Conservation (phyloP, 179 eudicot species). For the Beta lomatogona region DNA sequence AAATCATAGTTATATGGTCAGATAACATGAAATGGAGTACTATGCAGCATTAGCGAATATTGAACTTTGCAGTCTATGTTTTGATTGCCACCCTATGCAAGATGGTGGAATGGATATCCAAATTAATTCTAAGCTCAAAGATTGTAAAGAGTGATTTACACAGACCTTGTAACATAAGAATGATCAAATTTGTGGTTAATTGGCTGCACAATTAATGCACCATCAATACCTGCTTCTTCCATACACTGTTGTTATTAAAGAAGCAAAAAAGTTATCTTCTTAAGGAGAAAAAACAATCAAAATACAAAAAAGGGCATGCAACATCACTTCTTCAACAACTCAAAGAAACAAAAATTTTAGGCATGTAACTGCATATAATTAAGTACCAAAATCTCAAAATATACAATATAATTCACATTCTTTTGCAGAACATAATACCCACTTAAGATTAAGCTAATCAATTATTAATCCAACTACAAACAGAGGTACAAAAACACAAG, state of each 20-base stretch:
- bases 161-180: constrained; percentile 83
- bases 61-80: background rate
- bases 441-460: background rate
- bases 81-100: background rate
- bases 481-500: background rate
- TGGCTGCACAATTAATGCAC: constrained; percentile 92
- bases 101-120: background rate
- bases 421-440: background rate
- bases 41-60: background rate
- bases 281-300: no score
- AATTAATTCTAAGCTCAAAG: background rate
- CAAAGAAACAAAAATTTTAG: background rate
- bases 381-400: background rate
- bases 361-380: background rate
- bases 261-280: no score
- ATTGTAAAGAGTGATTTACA: background rate
- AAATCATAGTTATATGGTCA: no score
- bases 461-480: background rate
- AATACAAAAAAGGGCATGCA: no score
- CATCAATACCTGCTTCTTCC: constrained; percentile 84
- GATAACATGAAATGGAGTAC: no score
- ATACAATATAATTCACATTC: background rate
- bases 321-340: background rate
- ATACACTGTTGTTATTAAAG: constrained; percentile 48
- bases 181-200: constrained; percentile 91